Evolutionary conservation across 768 basidiomycete species (phyloP).

Genomic region (Phlegmacium glaucopus): DNA sequence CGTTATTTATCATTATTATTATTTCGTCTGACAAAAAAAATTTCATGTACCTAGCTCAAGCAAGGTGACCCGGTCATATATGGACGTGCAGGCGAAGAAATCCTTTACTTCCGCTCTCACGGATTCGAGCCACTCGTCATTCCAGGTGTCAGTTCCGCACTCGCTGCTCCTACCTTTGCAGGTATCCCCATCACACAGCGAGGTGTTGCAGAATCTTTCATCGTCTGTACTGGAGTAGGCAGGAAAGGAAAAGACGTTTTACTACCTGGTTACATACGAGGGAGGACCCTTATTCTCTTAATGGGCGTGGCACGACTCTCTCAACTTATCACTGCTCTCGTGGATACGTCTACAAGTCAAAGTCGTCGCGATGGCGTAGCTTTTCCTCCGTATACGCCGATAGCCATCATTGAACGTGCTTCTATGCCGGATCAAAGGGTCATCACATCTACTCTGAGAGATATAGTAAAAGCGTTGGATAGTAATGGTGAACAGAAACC

Average conservation of each 20-base stretch:
- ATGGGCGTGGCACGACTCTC: conserved; percentile 93
- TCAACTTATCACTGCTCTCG: conserved; percentile 66
- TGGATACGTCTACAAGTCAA: conserved; percentile 9
- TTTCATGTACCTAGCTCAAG: conserved; percentile 59
- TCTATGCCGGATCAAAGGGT: conserved; percentile 91
- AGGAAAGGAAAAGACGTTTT: conserved; percentile 76
- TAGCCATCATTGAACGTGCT: conserved; percentile 94
- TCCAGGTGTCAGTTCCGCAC: conserved; percentile 86
- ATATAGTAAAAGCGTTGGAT: conserved; percentile 69
- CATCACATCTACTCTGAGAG: conserved; percentile 69
- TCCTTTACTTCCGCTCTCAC: conserved; percentile 83
- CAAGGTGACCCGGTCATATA: conserved; percentile 98
- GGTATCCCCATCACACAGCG: conserved; percentile 95
- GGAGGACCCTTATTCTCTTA: conserved; percentile 77
- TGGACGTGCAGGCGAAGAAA: conserved; percentile 92
- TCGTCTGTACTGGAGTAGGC: conserved; percentile 94
- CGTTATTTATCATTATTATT: conserved; percentile 6
- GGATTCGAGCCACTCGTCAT: conserved; percentile 84
- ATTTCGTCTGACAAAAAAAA: conserved; percentile 8
- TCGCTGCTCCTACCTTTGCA: conserved; percentile 87
- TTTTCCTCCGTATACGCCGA: conserved; percentile 77
- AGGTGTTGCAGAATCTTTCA: conserved; percentile 86
- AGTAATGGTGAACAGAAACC: conserved; percentile 83
- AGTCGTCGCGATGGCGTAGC: conserved; percentile 36
- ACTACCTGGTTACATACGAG: conserved; percentile 85